Evolutionary conservation across 805 yeast species (phyloP).

Genomic region (Schizosaccharomyces cryophilus): DNA sequence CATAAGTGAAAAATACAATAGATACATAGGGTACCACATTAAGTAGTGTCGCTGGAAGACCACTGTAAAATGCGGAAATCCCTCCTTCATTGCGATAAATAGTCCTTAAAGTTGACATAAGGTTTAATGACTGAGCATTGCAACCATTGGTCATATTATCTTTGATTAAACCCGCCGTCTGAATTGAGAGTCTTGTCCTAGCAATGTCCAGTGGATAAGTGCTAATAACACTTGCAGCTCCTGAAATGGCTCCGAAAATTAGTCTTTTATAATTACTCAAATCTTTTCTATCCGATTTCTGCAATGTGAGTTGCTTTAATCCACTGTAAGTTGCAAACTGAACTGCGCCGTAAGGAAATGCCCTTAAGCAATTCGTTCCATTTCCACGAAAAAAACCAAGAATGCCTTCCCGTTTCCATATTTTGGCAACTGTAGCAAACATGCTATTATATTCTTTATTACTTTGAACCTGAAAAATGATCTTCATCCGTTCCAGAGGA

Average conservation of each 20-base stretch:
- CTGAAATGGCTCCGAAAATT: slow-evolving; percentile 59
- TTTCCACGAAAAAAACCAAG: slow-evolving; percentile 78
- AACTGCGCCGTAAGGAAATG: slow-evolving; percentile 83
- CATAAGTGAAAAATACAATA: slow-evolving; percentile 74
- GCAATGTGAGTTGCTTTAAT: slow-evolving; percentile 15
- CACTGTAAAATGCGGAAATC: slow-evolving; percentile 48
- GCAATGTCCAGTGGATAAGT: slow-evolving; percentile 86
- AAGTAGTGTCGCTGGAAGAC: slow-evolving; percentile 67
- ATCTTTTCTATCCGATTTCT: slow-evolving; percentile 12
- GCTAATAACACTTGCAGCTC: slow-evolving; percentile 48
- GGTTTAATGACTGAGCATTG: not conserved
- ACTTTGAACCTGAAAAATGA: slow-evolving; percentile 60
- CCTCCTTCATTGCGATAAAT: slow-evolving; percentile 71
- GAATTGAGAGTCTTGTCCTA: slow-evolving; percentile 69
- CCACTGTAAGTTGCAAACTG: slow-evolving; percentile 68
- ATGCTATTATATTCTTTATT: slow-evolving; percentile 37
- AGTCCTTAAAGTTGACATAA: not conserved
- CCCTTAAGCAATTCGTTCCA: slow-evolving; percentile 67
- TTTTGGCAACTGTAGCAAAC: slow-evolving; percentile 43
- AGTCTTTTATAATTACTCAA: slow-evolving; percentile 36
- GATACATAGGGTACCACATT: slow-evolving; percentile 96
- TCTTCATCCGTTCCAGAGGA: slow-evolving; percentile 86
- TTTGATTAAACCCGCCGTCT: slow-evolving; percentile 44
- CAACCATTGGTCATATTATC: slow-evolving; percentile 7
- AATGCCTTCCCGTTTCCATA: slow-evolving; percentile 81